Evolutionary conservation across 495 filamentous ascomycete species (phyloP), one percentile per base, ranked within the genome.

Genomic region (Penicillium robsamsonii): DNA sequence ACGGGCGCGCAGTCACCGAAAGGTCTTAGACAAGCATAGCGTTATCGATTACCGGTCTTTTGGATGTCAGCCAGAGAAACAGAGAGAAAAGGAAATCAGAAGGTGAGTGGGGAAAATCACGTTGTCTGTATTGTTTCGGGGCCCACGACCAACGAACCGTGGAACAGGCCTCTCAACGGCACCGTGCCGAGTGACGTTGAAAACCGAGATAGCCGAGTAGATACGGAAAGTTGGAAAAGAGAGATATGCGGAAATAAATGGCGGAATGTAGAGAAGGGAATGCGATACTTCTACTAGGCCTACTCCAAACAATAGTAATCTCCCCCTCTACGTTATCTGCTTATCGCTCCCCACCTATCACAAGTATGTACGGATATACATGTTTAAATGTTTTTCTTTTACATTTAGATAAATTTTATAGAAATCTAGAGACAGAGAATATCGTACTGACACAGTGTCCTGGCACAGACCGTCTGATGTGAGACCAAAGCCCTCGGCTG

Each of bases 121-220:
- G 40, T 47, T 50, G 53, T 45, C 44, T 33, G 49, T 51, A 17
- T 45, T 46, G 41, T 54, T 48, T 65, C 55, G 59, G 62, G 57
- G 47, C 30, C 57, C 48, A 55, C 62, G 52, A 57, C 52, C 13
- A 60, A 52, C 33, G 50, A 66, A 66, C 65, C 65, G 60, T 68
- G 65, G 65, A 58, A 61, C 63, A 56, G 29, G 35, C 41, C 37
- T 35, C 20, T 52, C 55, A 50, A 24, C 51, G 62, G 59, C 50
- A 58, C 50, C 44, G n/a, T 22, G 22, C 27, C 41, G 40, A 56
- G 49, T 65, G 58, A 63, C 51, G 58, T 61, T 37, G 25, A 38
- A 17, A 17, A 17, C 35, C n/a, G 30, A 50, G 46, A 40, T 44
- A 30, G 17, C 51, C 46, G 54, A 42, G 38, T 25, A 20, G 27